Conservation (phyloP, 73 alveolate genomes). For the Paramecium pentaurelia region DNA sequence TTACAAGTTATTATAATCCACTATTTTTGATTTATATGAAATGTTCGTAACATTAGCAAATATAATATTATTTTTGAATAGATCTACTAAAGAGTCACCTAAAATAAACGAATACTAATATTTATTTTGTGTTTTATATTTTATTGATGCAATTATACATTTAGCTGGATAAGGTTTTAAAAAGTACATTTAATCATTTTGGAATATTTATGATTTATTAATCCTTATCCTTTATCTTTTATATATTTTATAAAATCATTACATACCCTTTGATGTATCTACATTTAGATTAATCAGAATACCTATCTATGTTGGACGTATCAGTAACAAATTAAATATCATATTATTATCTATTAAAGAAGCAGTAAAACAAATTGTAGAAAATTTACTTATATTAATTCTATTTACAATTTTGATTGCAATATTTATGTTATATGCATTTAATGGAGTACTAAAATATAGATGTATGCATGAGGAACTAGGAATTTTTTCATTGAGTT, state of each 20-base stretch:
- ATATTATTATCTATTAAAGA: not conserved
- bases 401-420: not conserved
- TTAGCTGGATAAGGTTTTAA: conserved; percentile 21
- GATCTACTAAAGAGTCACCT: not conserved
- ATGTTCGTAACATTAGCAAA: not conserved
- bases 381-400: not conserved
- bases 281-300: not conserved
- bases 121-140: not conserved
- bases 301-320: not conserved
- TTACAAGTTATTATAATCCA: not conserved
- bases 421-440: not conserved
- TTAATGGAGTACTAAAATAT: conserved; percentile 26
- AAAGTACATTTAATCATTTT: not conserved
- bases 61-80: not conserved
- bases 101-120: not conserved
- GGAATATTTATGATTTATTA: not conserved
- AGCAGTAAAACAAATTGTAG: not conserved
- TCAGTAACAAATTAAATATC: not conserved
- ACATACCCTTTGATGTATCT: conserved; percentile 29
- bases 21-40: not conserved
- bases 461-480: conserved; percentile 8
- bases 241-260: not conserved
- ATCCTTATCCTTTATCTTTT: not conserved
- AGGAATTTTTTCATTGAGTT: not conserved
- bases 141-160: not conserved